Evolutionary conservation across 2,329 filamentous ascomycete species (phyloP).

Genomic region (Talaromyces sp.): DNA sequence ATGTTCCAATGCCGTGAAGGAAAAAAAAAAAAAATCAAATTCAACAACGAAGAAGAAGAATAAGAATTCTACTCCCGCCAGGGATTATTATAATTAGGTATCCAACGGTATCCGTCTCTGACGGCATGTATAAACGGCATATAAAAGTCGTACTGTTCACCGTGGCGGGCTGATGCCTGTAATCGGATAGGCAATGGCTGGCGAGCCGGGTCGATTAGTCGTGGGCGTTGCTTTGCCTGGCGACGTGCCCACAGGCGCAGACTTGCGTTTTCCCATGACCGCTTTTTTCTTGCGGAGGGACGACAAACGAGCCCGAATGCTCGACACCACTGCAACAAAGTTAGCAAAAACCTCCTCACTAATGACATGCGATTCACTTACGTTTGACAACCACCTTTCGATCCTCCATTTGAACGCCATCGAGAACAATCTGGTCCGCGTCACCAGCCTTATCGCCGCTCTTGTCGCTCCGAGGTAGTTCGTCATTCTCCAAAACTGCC

Average conservation of each 20-base stretch:
- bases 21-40: neutral
- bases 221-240: constrained; percentile 23
- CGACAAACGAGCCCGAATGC: constrained; percentile 44
- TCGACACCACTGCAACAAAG: constrained; percentile 37
- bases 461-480: constrained; percentile 36
- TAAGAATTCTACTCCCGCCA: neutral
- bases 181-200: constrained; percentile 19
- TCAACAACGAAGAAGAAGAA: neutral
- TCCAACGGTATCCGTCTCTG: neutral
- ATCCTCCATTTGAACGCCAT: constrained; percentile 43
- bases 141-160: constrained; percentile 12
- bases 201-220: constrained; percentile 25
- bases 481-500: constrained; percentile 83
- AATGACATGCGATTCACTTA: constrained; percentile 28
- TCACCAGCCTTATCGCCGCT: constrained; percentile 19
- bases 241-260: constrained; percentile 30
- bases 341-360: neutral
- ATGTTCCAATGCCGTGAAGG: neutral
- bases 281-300: constrained; percentile 46
- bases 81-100: neutral
- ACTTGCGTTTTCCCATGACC: constrained; percentile 41
- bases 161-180: constrained; percentile 26
- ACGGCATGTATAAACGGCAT: neutral
- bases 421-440: constrained; percentile 32
- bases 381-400: constrained; percentile 45